Base-by-base conservation (phyloP, 2,329 filamentous ascomycete genomes). In the Simplicillium aogashimaense region DNA sequence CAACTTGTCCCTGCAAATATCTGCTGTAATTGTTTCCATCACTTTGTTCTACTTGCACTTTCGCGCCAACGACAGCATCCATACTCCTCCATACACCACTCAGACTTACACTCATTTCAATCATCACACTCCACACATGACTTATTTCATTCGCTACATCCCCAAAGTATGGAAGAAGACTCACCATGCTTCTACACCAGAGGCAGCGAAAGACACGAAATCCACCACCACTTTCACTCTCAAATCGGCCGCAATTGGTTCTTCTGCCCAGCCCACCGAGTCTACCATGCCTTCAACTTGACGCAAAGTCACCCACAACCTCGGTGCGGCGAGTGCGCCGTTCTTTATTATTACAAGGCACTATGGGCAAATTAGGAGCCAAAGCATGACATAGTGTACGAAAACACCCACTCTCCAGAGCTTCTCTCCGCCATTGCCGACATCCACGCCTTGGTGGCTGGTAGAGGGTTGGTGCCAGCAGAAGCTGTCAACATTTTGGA, bases 271-370 rank as follows among this genome's bases (percentile, higher is more conserved):
- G 34, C 47, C 6, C 58, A 61, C 31, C 39, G 42, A 11, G 11
- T 35, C 13, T 53, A 50, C 30, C 58, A 61, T 47, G 49, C 50
- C 14, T 50, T 61, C 8, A 41, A 42, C 25, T 36, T 46, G 28
- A 25, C 10, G 8, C 10, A 16, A 3, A 17, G 29, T 11, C 37
- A 35, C 5, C 7, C n/a, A 2, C 58, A 61, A 36, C 58, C 59
- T 1, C 38, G 43, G 3, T 61, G 57, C 28, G 58, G 57, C 45
- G 59, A 60, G 39, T 61, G 58, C 32, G 52, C 58, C 15, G 50
- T 51, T 14, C 35, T 59, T 7, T 59, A 53, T 45, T 58, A 48
- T 36, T 16, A 48, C 35, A 18, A 37, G 3, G 18, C 37, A 10
- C 30, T 38, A n/a, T 13, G 30, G 6, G 48, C 44, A 3, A 12